These are phyloP conservation scores for Adansonia madagascariensis DNA, from an alignment of 441 rosid species.

Conservation along the genomic window DNA sequence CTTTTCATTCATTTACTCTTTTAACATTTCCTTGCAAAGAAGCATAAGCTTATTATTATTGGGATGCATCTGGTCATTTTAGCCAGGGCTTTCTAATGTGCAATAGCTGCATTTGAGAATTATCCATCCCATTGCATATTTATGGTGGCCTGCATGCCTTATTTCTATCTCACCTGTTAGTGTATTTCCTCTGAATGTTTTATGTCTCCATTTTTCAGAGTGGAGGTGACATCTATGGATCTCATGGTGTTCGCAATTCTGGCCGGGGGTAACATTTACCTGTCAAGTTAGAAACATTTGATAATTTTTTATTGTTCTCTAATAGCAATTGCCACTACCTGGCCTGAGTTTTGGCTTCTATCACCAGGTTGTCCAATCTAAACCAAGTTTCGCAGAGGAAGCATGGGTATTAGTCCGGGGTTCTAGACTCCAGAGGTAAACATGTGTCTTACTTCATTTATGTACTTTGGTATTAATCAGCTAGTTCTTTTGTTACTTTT, in stretches of 20 bases:
- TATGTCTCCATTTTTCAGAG: slow-evolving; percentile 13
- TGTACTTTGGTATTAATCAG: slow-evolving; percentile 4
- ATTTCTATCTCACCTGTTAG: neutral
- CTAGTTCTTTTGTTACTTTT: slow-evolving; percentile 9
- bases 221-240: slow-evolving; percentile 23
- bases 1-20: slow-evolving; percentile 9
- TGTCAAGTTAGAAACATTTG: neutral
- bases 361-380: slow-evolving; percentile 22
- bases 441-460: slow-evolving; percentile 13
- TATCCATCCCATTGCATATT: neutral
- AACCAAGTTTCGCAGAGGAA: slow-evolving; percentile 26
- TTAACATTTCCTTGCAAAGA: slow-evolving; percentile 5
- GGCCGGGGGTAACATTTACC: slow-evolving; percentile 25
- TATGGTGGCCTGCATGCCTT: slow-evolving; percentile 9
- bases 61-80: slow-evolving; percentile 9
- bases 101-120: slow-evolving; percentile 2
- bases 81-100: slow-evolving; percentile 11
- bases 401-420: slow-evolving; percentile 26
- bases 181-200: neutral
- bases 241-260: slow-evolving; percentile 25
- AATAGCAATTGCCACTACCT: neutral
- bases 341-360: slow-evolving; percentile 3
- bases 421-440: slow-evolving; percentile 18
- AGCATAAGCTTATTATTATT: slow-evolving; percentile 6
- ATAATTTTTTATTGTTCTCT: neutral